Percentiles rank a stretch among this genome's conserved stretches.
These are phyloP conservation scores for Nyssa sinensis DNA, from an alignment of 148 eudicot genomes.

Conservation along the genomic window DNA sequence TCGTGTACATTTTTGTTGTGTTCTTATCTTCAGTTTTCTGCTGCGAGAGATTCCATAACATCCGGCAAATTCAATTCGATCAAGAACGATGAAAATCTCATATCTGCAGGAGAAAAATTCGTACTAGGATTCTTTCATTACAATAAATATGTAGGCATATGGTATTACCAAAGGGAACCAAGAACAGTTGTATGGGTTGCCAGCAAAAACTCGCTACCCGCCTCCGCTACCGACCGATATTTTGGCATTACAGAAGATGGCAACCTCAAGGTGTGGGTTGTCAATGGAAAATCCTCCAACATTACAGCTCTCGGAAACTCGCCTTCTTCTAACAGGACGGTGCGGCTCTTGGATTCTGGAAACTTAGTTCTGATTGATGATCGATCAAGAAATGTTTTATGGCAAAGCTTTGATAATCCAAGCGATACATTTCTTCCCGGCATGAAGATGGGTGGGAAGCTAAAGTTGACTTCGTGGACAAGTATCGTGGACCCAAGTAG, in stretches of 20 bases:
- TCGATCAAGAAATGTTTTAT: not conserved
- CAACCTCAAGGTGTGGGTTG: constrained; percentile 14
- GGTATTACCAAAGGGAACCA: constrained; percentile 28
- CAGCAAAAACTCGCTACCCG: constrained; percentile 27
- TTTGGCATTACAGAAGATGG: constrained; percentile 24
- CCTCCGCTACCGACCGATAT: not conserved
- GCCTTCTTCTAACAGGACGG: not conserved
- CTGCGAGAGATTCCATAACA: constrained; percentile 6
- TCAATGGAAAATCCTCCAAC: constrained; percentile 4
- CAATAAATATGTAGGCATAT: constrained; percentile 34
- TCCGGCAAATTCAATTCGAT: not conserved
- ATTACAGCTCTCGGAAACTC: not conserved
- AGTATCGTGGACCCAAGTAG: constrained; percentile 15
- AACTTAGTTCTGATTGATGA: constrained; percentile 24
- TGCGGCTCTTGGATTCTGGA: constrained; percentile 27
- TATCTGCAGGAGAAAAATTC: constrained; percentile 29
- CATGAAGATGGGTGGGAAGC: constrained; percentile 15
- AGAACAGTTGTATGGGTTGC: constrained; percentile 61
- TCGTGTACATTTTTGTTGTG: not conserved
- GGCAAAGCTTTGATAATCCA: constrained; percentile 40
- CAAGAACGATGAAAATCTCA: not conserved
- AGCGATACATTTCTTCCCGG: constrained; percentile 40
- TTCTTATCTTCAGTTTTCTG: not conserved
- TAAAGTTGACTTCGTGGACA: constrained; percentile 30
- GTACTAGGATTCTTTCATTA: constrained; percentile 36